phyloP scores from a whole-genome alignment of 768 basidiomycete genomes.

The Lepiota venenata region DNA sequence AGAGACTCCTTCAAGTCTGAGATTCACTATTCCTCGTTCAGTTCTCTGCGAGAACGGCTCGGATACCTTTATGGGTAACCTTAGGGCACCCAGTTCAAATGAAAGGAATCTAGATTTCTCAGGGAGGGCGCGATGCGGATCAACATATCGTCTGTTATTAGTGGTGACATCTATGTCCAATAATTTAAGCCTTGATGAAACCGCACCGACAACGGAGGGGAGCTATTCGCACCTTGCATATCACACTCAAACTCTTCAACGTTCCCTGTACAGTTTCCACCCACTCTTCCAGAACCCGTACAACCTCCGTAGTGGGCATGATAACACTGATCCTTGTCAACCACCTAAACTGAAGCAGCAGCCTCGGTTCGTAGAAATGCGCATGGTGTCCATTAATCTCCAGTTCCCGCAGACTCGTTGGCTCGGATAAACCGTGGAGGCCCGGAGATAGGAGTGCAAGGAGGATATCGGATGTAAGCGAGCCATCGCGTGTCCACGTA shows the following conservation, averaged over 20 bases:
- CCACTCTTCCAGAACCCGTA: slow-evolving; percentile 51
- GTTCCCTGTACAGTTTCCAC: slow-evolving; percentile 36
- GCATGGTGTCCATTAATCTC: slow-evolving; percentile 71
- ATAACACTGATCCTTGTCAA: slow-evolving; percentile 63
- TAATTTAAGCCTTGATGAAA: not conserved
- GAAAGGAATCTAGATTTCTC: slow-evolving; percentile 48
- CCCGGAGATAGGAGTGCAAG: slow-evolving; percentile 34
- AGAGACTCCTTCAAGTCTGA: slow-evolving; percentile 64
- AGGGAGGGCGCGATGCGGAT: slow-evolving; percentile 47
- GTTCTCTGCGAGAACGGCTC: slow-evolving; percentile 45
- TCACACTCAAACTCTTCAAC: slow-evolving; percentile 56
- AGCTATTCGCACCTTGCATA: slow-evolving; percentile 56
- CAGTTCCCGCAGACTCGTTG: slow-evolving; percentile 46
- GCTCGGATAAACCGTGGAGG: too few relatives aligned
- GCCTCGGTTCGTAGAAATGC: slow-evolving; percentile 49
- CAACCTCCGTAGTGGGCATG: slow-evolving; percentile 63
- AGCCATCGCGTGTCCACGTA: slow-evolving; percentile 80
- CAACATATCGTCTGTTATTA: slow-evolving; percentile 57
- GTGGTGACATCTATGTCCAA: slow-evolving; percentile 43
- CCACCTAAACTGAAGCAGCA: slow-evolving; percentile 47
- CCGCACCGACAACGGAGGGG: not conserved
- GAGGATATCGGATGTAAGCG: slow-evolving; percentile 59
- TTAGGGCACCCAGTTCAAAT: slow-evolving; percentile 67
- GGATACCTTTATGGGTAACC: slow-evolving; percentile 61
- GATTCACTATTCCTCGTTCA: slow-evolving; percentile 40